These are phyloP conservation scores for Dillenia turbinata DNA, from an alignment of 164 flowering plant genomes.

Conservation along the genomic window DNA sequence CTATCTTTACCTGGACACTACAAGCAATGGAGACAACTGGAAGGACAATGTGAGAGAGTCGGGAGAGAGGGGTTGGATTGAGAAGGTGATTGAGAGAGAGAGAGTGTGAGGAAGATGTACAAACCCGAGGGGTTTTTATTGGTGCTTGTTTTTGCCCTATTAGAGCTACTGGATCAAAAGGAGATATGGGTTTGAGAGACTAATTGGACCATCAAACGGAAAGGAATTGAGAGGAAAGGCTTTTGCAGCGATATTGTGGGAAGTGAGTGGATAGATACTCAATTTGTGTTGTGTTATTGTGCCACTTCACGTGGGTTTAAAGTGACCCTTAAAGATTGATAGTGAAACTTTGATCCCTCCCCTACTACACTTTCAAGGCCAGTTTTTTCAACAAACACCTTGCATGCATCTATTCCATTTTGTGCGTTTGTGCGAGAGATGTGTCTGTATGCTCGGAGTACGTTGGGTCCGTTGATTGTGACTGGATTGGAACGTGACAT, in stretches of 20 bases:
- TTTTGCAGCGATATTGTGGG: constrained; percentile 11
- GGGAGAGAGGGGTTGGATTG: constrained; percentile 10
- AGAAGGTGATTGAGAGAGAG: constrained; percentile 5
- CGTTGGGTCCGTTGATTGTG: too few relatives aligned
- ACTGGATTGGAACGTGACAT: too few relatives aligned
- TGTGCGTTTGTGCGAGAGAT: too few relatives aligned
- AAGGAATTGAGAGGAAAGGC: not conserved
- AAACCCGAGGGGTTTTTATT: constrained; percentile 20
- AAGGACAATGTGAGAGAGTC: not conserved
- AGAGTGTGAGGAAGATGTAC: constrained; percentile 2
- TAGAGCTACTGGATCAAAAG: constrained; percentile 8
- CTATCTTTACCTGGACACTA: too few relatives aligned
- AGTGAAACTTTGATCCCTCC: constrained; percentile 19
- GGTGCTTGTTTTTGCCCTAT: constrained; percentile 13
- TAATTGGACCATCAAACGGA: constrained; percentile 9
- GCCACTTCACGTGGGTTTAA: constrained; percentile 39
- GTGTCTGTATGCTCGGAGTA: too few relatives aligned
- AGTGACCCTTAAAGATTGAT: not conserved
- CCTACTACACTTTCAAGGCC: constrained; percentile 13
- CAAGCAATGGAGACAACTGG: too few relatives aligned
- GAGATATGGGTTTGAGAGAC: not conserved
- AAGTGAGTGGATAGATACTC: constrained; percentile 22
- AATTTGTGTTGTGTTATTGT: constrained; percentile 14
- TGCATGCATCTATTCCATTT: constrained; percentile 16
- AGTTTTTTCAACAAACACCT: constrained; percentile 7